Conservation (phyloP, 495 filamentous ascomycete genomes). For the Aspergillus kassunensis region DNA sequence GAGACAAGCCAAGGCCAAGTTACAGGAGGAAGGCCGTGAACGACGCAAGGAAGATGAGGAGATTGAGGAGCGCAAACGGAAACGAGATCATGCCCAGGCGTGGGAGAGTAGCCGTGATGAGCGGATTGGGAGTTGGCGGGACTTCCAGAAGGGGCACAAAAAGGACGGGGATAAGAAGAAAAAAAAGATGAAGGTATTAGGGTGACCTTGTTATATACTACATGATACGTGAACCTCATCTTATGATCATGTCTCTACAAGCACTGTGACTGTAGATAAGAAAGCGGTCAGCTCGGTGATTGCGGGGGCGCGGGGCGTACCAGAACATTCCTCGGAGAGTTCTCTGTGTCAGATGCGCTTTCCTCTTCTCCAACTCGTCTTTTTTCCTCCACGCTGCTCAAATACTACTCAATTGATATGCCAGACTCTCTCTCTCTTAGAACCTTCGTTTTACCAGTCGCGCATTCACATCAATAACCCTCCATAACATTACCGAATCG, state of each 20-base stretch:
- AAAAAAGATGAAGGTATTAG: conserved; percentile 92
- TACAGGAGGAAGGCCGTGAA: conserved; percentile 95
- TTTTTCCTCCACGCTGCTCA: background rate
- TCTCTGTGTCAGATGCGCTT: too few species aligned
- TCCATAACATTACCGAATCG: background rate
- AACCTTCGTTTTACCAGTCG: too few species aligned
- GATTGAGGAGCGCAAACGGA: conserved; percentile 78
- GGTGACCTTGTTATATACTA: conserved; percentile 26
- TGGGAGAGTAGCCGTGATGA: conserved; percentile 93
- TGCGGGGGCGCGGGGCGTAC: conserved; percentile 17
- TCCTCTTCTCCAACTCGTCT: too few species aligned
- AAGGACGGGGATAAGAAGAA: conserved; percentile 62
- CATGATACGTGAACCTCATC: too few species aligned
- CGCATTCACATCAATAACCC: background rate
- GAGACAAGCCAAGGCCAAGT: conserved; percentile 84
- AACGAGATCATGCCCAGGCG: conserved; percentile 84
- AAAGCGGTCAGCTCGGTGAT: conserved; percentile 15
- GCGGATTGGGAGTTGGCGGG: conserved; percentile 90
- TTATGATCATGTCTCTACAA: too few species aligned
- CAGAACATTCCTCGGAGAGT: conserved; percentile 9
- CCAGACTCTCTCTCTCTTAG: too few species aligned
- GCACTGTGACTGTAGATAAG: conserved; percentile 6
- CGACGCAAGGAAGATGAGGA: conserved; percentile 86
- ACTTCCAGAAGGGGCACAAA: conserved; percentile 71
- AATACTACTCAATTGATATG: background rate